phyloP scores from a whole-genome alignment of 1,284 basidiomycete species.

The Xerocomus minutiporus region DNA sequence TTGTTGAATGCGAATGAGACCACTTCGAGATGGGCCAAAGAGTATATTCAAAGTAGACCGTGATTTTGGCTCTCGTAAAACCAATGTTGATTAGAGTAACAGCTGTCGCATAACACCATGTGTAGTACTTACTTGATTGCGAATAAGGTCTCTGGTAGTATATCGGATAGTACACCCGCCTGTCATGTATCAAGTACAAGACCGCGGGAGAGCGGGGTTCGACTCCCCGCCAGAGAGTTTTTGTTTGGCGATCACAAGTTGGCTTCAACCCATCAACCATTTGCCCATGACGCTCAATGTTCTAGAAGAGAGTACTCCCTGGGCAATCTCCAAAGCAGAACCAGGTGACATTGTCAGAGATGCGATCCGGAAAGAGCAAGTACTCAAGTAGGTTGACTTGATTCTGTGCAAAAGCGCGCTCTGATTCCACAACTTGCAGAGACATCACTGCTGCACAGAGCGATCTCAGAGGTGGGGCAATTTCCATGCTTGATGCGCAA shows the following conservation, averaged over 20 bases:
- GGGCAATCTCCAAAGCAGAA: slow-evolving; percentile 50
- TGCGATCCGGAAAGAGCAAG: slow-evolving; percentile 65
- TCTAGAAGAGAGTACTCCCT: slow-evolving; percentile 57
- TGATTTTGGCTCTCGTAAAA: slow-evolving; percentile 1
- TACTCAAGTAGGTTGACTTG: slow-evolving; percentile 46
- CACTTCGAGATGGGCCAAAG: slow-evolving; percentile 61
- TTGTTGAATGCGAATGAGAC: slow-evolving; percentile 64
- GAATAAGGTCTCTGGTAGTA: slow-evolving; percentile 38
- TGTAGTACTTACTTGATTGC: neutral
- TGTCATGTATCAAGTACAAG: slow-evolving; percentile 27
- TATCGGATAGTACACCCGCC: slow-evolving; percentile 45
- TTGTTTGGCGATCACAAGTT: neutral
- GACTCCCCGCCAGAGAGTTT: slow-evolving; percentile 39
- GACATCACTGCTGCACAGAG: slow-evolving; percentile 70
- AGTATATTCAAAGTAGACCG: slow-evolving; percentile 38
- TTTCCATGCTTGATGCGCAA: neutral
- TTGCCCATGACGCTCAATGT: slow-evolving; percentile 43
- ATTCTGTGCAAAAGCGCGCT: neutral
- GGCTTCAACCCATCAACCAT: neutral
- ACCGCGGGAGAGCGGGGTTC: slow-evolving; percentile 41
- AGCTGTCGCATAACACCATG: neutral
- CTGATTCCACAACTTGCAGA: slow-evolving; percentile 35
- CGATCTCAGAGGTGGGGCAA: slow-evolving; percentile 59
- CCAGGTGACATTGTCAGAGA: slow-evolving; percentile 65
- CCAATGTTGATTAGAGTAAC: neutral